Evolutionary conservation across 2,329 filamentous ascomycete genomes (phyloP).

Genomic region (Penicillium verrucosum): DNA sequence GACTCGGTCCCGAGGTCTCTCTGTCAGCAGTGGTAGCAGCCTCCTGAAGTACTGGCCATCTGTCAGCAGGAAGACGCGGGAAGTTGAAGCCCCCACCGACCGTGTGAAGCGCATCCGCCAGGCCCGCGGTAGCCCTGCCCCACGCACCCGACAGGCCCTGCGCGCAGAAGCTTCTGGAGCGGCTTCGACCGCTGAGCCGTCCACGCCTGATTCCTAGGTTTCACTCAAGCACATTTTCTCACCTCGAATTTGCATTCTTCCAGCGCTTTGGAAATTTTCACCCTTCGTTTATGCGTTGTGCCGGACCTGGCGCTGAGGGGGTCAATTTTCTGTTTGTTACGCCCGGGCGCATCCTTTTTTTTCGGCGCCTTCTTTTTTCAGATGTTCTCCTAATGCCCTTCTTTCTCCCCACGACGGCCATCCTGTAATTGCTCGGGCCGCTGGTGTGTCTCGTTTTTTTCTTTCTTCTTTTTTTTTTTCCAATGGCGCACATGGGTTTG

Average conservation of each 20-base stretch:
- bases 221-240: background rate
- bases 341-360: background rate
- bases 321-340: background rate
- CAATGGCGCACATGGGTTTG: conserved; percentile 1
- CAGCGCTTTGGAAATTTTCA: background rate
- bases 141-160: background rate
- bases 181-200: background rate
- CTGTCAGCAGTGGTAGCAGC: background rate
- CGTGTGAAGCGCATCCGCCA: conserved; percentile 1
- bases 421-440: conserved; percentile 10
- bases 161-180: background rate
- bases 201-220: background rate
- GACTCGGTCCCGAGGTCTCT: background rate
- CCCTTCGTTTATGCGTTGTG: background rate
- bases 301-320: background rate
- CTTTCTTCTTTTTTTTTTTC: background rate
- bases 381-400: background rate
- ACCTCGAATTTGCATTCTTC: background rate
- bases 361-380: background rate
- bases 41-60: background rate
- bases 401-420: background rate
- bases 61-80: background rate
- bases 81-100: background rate
- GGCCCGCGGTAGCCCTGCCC: conserved; percentile 1
- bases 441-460: background rate